A percentile compares a stretch with the other conserved stretches of the same genome.
Conservation (phyloP, 768 basidiomycete species). For the Lactarius vividus region DNA sequence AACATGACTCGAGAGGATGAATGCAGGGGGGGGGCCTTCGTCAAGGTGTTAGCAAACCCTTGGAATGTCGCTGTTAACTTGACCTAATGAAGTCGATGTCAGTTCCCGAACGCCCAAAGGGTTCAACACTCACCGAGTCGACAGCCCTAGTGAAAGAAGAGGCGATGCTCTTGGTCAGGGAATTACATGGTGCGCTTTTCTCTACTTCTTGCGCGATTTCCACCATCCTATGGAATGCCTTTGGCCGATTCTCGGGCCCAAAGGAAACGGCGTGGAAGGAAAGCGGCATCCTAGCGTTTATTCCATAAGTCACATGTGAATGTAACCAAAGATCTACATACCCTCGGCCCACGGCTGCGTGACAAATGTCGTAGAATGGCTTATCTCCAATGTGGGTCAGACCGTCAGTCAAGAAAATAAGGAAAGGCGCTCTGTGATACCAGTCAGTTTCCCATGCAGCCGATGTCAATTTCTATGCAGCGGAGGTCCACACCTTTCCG, state of each 20-base stretch:
- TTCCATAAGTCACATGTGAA: not conserved
- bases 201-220: constrained; percentile 48
- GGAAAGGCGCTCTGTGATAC: constrained; percentile 42
- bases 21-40: constrained; percentile 48
- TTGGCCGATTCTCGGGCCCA: constrained; percentile 36
- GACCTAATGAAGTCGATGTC: constrained; percentile 36
- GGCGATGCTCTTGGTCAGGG: constrained; percentile 31
- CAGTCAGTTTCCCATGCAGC: constrained; percentile 18
- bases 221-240: constrained; percentile 46
- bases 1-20: constrained; percentile 16
- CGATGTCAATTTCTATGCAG: not conserved
- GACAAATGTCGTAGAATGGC: constrained; percentile 42
- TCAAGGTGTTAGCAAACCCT: constrained; percentile 53
- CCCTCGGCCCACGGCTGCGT: constrained; percentile 45
- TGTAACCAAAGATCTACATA: constrained; percentile 23
- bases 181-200: constrained; percentile 41
- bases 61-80: constrained; percentile 56
- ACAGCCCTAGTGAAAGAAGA: constrained; percentile 52
- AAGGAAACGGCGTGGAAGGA: constrained; percentile 59
- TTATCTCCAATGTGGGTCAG: constrained; percentile 41
- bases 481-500: constrained; percentile 40
- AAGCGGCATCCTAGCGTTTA: constrained; percentile 44
- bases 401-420: constrained; percentile 58
- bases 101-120: not conserved
- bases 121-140: constrained; percentile 42